phyloP scores from a whole-genome alignment of 257 asterid genomes.

The Jacaranda mimosifolia region DNA sequence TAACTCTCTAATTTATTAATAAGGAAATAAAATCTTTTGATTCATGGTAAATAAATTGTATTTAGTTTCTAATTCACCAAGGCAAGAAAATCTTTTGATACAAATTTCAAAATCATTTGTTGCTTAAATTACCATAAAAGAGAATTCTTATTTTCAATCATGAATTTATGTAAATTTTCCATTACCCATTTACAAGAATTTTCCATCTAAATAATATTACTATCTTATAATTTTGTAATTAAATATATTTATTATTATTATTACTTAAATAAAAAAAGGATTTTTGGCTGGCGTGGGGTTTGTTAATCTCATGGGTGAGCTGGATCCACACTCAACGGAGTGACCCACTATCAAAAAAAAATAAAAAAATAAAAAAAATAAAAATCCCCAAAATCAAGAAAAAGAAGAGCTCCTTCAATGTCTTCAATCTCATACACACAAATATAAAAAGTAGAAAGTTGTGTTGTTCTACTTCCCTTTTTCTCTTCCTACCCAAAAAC shows the following conservation, averaged over 20 bases:
- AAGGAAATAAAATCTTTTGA: constrained; percentile 35
- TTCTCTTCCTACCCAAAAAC: constrained; percentile 24
- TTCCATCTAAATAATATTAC: no score
- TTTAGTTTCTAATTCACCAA: constrained; percentile 8
- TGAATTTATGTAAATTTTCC: no score
- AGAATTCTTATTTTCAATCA: background rate
- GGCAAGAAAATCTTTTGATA: constrained; percentile 20
- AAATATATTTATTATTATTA: background rate
- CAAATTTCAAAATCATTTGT: background rate
- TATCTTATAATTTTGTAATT: background rate
- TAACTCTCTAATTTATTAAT: background rate
- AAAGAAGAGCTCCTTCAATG: constrained; percentile 23
- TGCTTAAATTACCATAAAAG: background rate
- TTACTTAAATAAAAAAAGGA: background rate
- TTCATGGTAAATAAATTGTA: constrained; percentile 27
- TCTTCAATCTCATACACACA: constrained; percentile 38
- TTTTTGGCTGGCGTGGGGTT: constrained; percentile 71
- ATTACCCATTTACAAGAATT: no score
- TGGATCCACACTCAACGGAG: constrained; percentile 71
- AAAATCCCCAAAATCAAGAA: constrained; percentile 40
- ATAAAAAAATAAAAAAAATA: background rate
- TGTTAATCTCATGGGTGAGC: constrained; percentile 62
- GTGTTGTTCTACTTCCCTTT: constrained; percentile 27
- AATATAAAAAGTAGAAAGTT: constrained; percentile 41
- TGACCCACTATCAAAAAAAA: constrained; percentile 53